phyloP scores from a whole-genome alignment of 371 early-diverging fungal genomes.

The Synchytrium microbalum region DNA sequence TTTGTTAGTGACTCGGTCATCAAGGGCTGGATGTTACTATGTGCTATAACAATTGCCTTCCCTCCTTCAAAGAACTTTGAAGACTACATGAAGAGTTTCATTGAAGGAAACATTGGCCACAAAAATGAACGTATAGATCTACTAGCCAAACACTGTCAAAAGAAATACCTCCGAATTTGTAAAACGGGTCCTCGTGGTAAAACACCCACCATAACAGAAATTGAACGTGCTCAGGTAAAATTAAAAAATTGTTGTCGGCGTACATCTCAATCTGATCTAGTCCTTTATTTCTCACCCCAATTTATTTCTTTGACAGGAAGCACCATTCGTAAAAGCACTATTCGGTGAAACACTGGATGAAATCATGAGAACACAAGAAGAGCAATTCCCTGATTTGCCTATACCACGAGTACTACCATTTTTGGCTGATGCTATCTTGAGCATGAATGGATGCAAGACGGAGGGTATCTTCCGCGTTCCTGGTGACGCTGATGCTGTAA shows the following conservation, averaged over 20 bases:
- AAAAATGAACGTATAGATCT: constrained; percentile 20
- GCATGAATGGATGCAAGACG: constrained; percentile 65
- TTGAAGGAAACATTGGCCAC: constrained; percentile 50
- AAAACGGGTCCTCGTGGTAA: constrained; percentile 74
- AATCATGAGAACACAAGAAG: constrained; percentile 55
- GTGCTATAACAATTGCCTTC: constrained; percentile 72
- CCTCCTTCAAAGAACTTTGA: constrained; percentile 87
- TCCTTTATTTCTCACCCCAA: not conserved
- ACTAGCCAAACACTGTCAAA: constrained; percentile 54
- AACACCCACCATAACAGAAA: constrained; percentile 62
- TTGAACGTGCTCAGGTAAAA: constrained; percentile 63
- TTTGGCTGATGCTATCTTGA: constrained; percentile 63
- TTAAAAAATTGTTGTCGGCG: constrained; percentile 4
- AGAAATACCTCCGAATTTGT: constrained; percentile 63
- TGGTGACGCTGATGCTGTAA: constrained; percentile 84
- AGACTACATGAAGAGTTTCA: constrained; percentile 71
- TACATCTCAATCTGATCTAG: not conserved
- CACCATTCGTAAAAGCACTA: constrained; percentile 79
- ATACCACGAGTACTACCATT: constrained; percentile 82
- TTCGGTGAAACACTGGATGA: constrained; percentile 85
- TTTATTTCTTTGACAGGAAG: constrained; percentile 44
- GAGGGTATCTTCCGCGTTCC: constrained; percentile 98
- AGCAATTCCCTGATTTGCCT: constrained; percentile 33
- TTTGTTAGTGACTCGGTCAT: constrained; percentile 50
- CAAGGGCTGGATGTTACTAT: constrained; percentile 83